Percentiles rank a stretch among this genome's conserved stretches.
Conservation (phyloP, 371 early-diverging fungal species). For the Syncephalis plumigaleata region DNA sequence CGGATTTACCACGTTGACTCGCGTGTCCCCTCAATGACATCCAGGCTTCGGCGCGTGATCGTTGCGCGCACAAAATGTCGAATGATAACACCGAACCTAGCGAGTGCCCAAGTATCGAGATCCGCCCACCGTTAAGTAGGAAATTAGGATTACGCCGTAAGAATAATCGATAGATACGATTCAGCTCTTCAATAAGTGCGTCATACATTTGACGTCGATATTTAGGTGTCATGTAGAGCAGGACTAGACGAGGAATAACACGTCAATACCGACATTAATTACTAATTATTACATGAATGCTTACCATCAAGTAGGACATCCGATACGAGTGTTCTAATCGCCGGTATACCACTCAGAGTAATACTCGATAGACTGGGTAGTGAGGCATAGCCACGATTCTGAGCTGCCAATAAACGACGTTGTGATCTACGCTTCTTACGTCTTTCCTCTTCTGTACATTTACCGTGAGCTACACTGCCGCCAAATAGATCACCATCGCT, state of each 20-base stretch:
- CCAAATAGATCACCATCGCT: no score
- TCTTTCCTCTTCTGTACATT: no score
- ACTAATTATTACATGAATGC: neutral
- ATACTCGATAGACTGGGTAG: slow-evolving; percentile 54
- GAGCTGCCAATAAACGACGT: no score
- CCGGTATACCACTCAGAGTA: slow-evolving; percentile 60
- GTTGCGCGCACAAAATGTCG: slow-evolving; percentile 56
- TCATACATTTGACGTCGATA: slow-evolving; percentile 63
- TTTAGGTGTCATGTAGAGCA: slow-evolving; percentile 65
- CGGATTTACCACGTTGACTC: no score
- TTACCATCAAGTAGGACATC: slow-evolving; percentile 68
- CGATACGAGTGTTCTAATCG: slow-evolving; percentile 57
- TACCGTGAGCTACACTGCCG: no score
- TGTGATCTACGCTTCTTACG: no score
- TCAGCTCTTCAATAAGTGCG: slow-evolving; percentile 52
- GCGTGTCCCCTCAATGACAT: no score
- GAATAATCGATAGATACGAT: slow-evolving; percentile 46
- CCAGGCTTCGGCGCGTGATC: no score
- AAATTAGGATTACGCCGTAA: slow-evolving; percentile 54
- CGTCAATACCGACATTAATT: neutral
- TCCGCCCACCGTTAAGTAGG: slow-evolving; percentile 36
- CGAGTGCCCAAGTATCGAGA: slow-evolving; percentile 64
- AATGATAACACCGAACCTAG: slow-evolving; percentile 59
- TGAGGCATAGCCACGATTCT: no score
- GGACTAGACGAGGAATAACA: slow-evolving; percentile 20